Evolutionary conservation across 202 grass and related monocot genomes (phyloP), one percentile per base, ranked within the genome.

Genomic region (Elaeis oleifera): DNA sequence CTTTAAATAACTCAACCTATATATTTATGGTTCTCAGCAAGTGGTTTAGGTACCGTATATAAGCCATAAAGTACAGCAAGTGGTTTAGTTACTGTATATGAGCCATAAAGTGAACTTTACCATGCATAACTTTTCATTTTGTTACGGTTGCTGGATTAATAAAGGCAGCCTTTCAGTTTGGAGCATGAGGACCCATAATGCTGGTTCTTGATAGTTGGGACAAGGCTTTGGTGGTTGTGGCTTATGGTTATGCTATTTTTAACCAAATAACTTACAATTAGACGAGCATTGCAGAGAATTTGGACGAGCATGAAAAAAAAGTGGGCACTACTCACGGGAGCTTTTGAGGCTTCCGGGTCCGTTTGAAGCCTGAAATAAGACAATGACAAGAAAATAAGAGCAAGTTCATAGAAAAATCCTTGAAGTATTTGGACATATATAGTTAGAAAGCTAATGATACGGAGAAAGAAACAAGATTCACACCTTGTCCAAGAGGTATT

Each of bases 401-500:
- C 5, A 17, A 0, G 26, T 25, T 23, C 60, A 13, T 44, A 3
- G 36, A 44, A 44, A 44, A 44, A 14, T 61, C 2, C n/a, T 32
- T 17, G 15, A 62, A 16, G 16, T 17, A 22, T 71, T 3, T 15
- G 22, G 48, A 14, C 1, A 56, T 9, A 44, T 9, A 44, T 52
- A 4, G 11, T 57, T 23, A 0, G 22, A 14, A 61, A 58, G 0
- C 13, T 23, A 19, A 19, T 23, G 6, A 29, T 50, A 23, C 57
- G 23, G 49, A 5, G 9, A n/a, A 18, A 57, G 28, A 50, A 22
- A 8, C 0, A 70, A 11, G 27, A 18, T 56, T 4, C 53, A 36
- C 17, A 76, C 79, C 88, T 75, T 92, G 64, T 65, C 82, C 78
- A 77, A 76, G 39, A 24, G 63, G 62, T 87, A 87, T 49, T 67